phyloP scores from a whole-genome alignment of 768 basidiomycete species.

The Kwoniella mangroviensis region DNA sequence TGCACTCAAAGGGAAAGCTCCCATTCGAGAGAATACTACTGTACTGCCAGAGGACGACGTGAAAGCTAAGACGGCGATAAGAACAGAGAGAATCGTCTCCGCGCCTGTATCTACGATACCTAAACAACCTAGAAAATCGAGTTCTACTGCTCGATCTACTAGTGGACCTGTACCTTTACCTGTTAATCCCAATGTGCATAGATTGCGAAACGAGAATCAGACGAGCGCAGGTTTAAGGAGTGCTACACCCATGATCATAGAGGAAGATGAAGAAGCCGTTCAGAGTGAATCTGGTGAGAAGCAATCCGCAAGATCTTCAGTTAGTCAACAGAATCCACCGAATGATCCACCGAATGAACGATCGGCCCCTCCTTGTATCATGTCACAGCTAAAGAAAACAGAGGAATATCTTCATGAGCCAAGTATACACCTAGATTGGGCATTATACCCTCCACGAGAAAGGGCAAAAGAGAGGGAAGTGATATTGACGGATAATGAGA shows the following conservation, averaged over 20 bases:
- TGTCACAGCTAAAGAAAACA: not conserved
- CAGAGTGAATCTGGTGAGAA: not conserved
- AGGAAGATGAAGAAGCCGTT: slow-evolving; percentile 18
- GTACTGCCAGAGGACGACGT: not conserved
- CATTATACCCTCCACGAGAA: slow-evolving; percentile 1
- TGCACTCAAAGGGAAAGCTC: not conserved
- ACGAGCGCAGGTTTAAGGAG: not conserved
- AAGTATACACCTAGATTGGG: slow-evolving; percentile 31
- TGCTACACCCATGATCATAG: slow-evolving; percentile 13
- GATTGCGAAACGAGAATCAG: not conserved
- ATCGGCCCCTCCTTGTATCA: no score
- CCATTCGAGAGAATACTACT: not conserved
- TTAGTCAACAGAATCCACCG: no score
- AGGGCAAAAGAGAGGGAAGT: not conserved
- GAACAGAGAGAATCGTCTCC: slow-evolving; percentile 9
- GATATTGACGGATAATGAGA: not conserved
- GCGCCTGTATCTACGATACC: not conserved
- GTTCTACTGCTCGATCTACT: slow-evolving; percentile 10
- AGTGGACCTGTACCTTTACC: slow-evolving; percentile 1
- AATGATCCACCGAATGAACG: no score
- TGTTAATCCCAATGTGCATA: not conserved
- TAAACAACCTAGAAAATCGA: slow-evolving; percentile 7
- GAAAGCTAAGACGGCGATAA: not conserved
- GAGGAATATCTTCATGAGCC: slow-evolving; percentile 6
- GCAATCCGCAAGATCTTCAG: not conserved